Evolutionary conservation across 257 asterid genomes (phyloP).

Genomic region (Nicotiana tabacum): DNA sequence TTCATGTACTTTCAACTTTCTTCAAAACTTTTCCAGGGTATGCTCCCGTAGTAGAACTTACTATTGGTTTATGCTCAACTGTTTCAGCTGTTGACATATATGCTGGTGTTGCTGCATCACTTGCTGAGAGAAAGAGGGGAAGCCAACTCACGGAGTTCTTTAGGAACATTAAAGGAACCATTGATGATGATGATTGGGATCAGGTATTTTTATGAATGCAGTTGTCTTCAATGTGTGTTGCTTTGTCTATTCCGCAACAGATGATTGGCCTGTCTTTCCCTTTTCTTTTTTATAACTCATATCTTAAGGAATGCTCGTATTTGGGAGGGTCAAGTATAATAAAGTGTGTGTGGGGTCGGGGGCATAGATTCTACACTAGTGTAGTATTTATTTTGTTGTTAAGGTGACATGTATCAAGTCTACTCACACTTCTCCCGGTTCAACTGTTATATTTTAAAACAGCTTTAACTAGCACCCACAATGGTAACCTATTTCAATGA

Average conservation of each 20-base stretch:
- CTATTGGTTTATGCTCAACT: not conserved
- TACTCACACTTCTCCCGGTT: not conserved
- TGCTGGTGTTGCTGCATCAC: slow-evolving; percentile 95
- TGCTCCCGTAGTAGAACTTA: not conserved
- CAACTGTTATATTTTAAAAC: not conserved
- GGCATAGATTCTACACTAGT: not conserved
- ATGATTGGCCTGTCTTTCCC: slow-evolving; percentile 7
- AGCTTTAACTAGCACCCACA: not conserved
- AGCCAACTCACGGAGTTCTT: slow-evolving; percentile 91
- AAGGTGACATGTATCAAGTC: not conserved
- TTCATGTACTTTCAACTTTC: not conserved
- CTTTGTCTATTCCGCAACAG: not conserved
- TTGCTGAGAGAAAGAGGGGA: slow-evolving; percentile 95
- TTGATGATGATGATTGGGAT: slow-evolving; percentile 96
- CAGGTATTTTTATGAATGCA: slow-evolving; percentile 41
- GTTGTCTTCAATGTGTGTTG: not conserved
- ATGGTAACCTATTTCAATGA: not conserved
- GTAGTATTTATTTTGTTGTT: not conserved
- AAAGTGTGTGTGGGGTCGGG: not conserved
- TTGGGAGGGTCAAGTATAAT: not conserved
- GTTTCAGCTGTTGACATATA: slow-evolving; percentile 89
- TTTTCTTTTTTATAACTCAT: not conserved
- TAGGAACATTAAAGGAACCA: slow-evolving; percentile 91
- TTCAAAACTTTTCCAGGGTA: not conserved
- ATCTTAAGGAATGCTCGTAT: not conserved